Conservation (phyloP, 1,284 basidiomycete species). For the Irpex sp. region DNA sequence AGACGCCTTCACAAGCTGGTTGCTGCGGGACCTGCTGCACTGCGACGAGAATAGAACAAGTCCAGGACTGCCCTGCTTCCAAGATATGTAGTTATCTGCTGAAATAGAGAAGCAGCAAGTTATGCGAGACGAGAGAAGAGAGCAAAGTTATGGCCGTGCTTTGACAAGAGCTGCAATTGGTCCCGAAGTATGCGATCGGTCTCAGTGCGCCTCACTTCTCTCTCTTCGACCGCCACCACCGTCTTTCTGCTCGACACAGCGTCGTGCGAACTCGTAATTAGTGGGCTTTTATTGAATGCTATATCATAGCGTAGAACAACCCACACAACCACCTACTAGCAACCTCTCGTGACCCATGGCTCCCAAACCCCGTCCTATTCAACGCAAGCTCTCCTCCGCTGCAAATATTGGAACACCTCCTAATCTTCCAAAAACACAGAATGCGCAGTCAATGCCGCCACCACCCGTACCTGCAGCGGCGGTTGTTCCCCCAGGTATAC, state of each 20-base stretch:
- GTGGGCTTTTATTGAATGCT: neutral
- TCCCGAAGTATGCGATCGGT: neutral
- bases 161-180: neutral
- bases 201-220: neutral
- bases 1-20: neutral
- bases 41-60: neutral
- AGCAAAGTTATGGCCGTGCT: neutral
- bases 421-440: conserved; percentile 15
- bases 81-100: neutral
- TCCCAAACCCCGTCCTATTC: conserved; percentile 23
- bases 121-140: neutral
- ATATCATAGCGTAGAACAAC: neutral
- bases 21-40: neutral
- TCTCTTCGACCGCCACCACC: neutral
- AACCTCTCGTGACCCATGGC: conserved; percentile 15
- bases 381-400: conserved; percentile 19
- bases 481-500: conserved; percentile 46
- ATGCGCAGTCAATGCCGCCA: conserved; percentile 17
- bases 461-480: conserved; percentile 59
- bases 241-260: no score
- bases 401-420: conserved; percentile 17
- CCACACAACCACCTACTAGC: neutral
- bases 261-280: no score
- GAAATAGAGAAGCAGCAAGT: neutral
- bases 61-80: neutral